phyloP scores from a whole-genome alignment of 2,329 filamentous ascomycete species.

The Nigrospora osmanthi region DNA sequence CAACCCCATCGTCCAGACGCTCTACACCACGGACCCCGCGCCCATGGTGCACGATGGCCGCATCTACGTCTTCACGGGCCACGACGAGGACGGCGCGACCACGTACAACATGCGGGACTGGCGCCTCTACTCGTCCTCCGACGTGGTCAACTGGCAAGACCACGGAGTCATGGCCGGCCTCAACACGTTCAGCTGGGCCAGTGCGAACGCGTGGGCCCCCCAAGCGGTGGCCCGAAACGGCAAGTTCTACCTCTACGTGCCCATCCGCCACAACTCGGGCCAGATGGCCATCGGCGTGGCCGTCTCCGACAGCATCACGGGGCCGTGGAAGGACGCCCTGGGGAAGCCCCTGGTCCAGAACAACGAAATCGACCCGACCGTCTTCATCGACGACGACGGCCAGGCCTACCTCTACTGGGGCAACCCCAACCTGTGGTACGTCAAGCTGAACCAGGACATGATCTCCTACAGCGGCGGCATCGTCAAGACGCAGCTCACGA shows the following conservation, averaged over 20 bases:
- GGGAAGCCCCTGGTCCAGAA: conserved; percentile 25
- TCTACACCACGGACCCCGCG: conserved; percentile 19
- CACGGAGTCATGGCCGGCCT: conserved; percentile 16
- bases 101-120: conserved; percentile 22
- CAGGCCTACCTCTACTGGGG: conserved; percentile 35
- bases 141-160: conserved; percentile 26
- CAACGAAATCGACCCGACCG: conserved; percentile 27
- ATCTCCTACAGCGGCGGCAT: conserved; percentile 21
- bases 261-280: conserved; percentile 12
- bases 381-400: conserved; percentile 32
- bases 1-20: conserved; percentile 14
- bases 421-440: conserved; percentile 27
- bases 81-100: conserved; percentile 19
- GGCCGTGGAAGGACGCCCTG: conserved; percentile 25
- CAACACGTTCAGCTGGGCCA: conserved; percentile 22
- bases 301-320: conserved; percentile 23
- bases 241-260: conserved; percentile 25
- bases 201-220: conserved; percentile 24
- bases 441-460: conserved; percentile 32
- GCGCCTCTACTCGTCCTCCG: conserved; percentile 22
- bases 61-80: conserved; percentile 22
- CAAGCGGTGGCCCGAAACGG: conserved; percentile 22
- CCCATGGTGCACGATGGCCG: conserved; percentile 18
- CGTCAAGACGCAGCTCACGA: conserved; percentile 11
- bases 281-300: conserved; percentile 24